phyloP scores from a whole-genome alignment of 2,329 filamentous ascomycete species.

The Ophiostoma fasciatum region DNA sequence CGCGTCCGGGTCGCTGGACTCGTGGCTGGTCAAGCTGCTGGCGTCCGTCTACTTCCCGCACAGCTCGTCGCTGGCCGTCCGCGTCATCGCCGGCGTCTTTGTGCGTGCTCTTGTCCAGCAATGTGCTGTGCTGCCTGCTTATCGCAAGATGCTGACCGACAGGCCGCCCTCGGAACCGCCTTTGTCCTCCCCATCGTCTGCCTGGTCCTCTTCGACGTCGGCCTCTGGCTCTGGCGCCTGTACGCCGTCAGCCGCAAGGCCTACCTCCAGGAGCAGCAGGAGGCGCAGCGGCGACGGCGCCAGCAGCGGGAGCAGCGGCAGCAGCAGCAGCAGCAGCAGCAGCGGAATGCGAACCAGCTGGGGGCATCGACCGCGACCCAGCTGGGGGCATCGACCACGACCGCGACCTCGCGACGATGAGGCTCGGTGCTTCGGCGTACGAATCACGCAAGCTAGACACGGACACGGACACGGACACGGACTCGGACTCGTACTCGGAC shows the following conservation, averaged over 20 bases:
- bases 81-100: slow-evolving; percentile 12
- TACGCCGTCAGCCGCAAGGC: slow-evolving; percentile 13
- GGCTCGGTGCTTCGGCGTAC: too few relatives aligned
- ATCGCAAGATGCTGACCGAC: too few relatives aligned
- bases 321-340: neutral
- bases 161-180: slow-evolving; percentile 30
- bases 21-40: slow-evolving; percentile 7
- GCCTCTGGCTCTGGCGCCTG: slow-evolving; percentile 37
- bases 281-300: slow-evolving; percentile 1
- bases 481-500: too few relatives aligned
- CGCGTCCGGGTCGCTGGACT: slow-evolving; percentile 3
- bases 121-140: too few relatives aligned
- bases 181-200: slow-evolving; percentile 30
- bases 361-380: too few relatives aligned
- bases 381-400: too few relatives aligned
- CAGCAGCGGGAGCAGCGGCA: neutral
- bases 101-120: slow-evolving; percentile 6
- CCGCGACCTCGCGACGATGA: too few relatives aligned
- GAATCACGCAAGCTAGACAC: too few relatives aligned
- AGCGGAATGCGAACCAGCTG: too few relatives aligned
- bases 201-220: slow-evolving; percentile 35
- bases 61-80: slow-evolving; percentile 6
- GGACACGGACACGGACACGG: neutral
- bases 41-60: slow-evolving; percentile 9
- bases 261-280: slow-evolving; percentile 1